These are phyloP conservation scores for Streptanthus diversifolius DNA, from an alignment of 345 rosid species.

Conservation along the genomic window DNA sequence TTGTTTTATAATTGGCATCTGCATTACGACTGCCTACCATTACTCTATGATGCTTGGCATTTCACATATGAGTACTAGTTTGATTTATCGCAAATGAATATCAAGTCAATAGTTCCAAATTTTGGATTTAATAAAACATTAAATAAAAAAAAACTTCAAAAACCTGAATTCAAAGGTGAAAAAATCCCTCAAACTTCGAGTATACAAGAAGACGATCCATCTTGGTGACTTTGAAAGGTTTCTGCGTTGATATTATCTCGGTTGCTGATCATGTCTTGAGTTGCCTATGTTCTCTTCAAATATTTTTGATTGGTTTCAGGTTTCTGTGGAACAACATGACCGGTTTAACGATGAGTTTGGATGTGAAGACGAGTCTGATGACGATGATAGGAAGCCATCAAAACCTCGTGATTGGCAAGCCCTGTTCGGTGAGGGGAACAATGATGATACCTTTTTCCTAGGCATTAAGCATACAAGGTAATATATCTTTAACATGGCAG, in stretches of 20 bases:
- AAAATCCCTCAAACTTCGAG: no score
- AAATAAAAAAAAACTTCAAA: no score
- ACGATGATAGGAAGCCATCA: conserved; percentile 43
- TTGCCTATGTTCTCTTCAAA: not conserved
- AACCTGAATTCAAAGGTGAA: no score
- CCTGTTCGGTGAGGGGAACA: conserved; percentile 61
- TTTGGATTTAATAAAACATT: no score
- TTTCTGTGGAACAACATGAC: conserved; percentile 62
- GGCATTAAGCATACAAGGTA: conserved; percentile 92
- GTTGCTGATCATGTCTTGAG: conserved; percentile 1
- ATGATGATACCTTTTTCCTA: conserved; percentile 64
- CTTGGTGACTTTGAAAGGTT: no score
- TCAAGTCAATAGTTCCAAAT: no score
- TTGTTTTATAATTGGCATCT: not conserved
- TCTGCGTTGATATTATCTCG: conserved; percentile 6
- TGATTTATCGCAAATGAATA: not conserved
- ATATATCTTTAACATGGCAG: not conserved
- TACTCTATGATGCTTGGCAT: not conserved
- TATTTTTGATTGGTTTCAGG: conserved; percentile 45
- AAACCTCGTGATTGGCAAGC: conserved; percentile 77
- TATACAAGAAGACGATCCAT: no score
- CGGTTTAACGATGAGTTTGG: conserved; percentile 78
- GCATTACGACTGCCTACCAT: not conserved
- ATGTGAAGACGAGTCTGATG: conserved; percentile 48
- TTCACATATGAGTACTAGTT: not conserved